These are phyloP conservation scores for Diospyros lotus DNA, from an alignment of 148 eudicot species.

Conservation along the genomic window DNA sequence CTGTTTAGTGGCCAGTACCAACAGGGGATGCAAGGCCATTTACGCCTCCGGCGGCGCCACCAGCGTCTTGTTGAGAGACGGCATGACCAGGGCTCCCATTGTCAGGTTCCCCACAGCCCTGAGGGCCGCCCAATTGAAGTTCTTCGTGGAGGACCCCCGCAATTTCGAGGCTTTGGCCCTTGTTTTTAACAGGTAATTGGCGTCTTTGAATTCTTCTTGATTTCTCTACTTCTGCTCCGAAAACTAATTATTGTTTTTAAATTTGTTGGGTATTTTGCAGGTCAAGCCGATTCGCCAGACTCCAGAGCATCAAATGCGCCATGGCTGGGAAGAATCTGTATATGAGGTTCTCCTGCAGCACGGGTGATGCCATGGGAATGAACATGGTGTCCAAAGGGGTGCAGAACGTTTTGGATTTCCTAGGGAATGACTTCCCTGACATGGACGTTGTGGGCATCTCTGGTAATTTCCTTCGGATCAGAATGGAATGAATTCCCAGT, in stretches of 20 bases:
- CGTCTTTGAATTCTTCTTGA: not conserved
- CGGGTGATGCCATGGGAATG: slow-evolving; percentile 98
- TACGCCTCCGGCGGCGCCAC: slow-evolving; percentile 63
- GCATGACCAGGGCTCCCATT: slow-evolving; percentile 88
- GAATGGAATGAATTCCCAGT: too few species aligned
- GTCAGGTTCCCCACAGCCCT: slow-evolving; percentile 65
- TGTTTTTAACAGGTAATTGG: slow-evolving; percentile 57
- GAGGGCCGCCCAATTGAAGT: slow-evolving; percentile 62
- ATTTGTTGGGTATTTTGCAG: slow-evolving; percentile 25
- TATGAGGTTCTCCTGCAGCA: slow-evolving; percentile 67
- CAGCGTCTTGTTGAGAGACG: slow-evolving; percentile 55
- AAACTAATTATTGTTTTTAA: not conserved
- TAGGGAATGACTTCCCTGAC: slow-evolving; percentile 66
- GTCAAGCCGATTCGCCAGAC: slow-evolving; percentile 77
- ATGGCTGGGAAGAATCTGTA: slow-evolving; percentile 81
- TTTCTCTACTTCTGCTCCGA: not conserved
- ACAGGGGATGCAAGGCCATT: slow-evolving; percentile 85
- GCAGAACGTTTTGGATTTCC: slow-evolving; percentile 73
- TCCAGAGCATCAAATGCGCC: slow-evolving; percentile 60
- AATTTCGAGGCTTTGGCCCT: slow-evolving; percentile 56
- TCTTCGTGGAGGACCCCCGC: slow-evolving; percentile 64
- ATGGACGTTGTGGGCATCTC: slow-evolving; percentile 87
- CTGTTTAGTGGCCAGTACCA: slow-evolving; percentile 77
- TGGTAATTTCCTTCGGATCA: slow-evolving; percentile 23
- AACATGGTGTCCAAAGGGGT: slow-evolving; percentile 98